Base-by-base conservation (phyloP, 148 eudicot genomes). In the Camellia sinensis region DNA sequence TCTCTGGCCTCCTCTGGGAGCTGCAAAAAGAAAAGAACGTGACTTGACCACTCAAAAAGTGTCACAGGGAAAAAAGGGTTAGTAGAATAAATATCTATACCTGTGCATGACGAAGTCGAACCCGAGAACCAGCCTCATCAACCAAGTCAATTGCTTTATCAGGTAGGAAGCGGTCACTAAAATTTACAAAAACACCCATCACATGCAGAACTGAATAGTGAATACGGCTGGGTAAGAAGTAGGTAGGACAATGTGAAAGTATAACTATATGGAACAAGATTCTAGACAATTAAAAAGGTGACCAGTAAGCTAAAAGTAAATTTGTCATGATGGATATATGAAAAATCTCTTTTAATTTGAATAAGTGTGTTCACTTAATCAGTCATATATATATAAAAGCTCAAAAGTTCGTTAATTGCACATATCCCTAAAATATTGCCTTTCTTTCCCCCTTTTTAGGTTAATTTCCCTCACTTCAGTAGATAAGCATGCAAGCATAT, bases 1-100 rank as follows among this genome's bases (percentile, higher is more conserved):
- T 90, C 97, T 85, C 89, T 90, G 56, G 92, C 97, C 86, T 92
- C 98, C 87, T 91, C 97, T 3, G 98, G 97, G 19, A 92, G 90
- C 98, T 94, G 91, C 80, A 86, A 71, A 61, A 67, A 74, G 52
- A 18, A 41, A 17, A 45, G 41, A 65, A 78, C 9, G 46, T 56
- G 53, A 48, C 67, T 63, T 14, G 60, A 64, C 48, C 71, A 79
- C 56, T 75, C 14, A 44, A 22, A 67, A 68, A 56, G 43, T 40
- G 19, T 5, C 5, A 64, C 43, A 5, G 40, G 40, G 12, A 6
- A 21, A 68, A 44, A 60, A 63, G 70, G 40, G 21, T 4, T 0
- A 21, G 48, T 12, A 82, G 48, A 37, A 12, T 13, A 45, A 46
- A 3, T 6, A 45, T 71, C 11, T 6, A 10, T 72, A 87, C 90